Evolutionary conservation across 768 basidiomycete species (phyloP).

Genomic region (Xerocomellus chrysenteron): DNA sequence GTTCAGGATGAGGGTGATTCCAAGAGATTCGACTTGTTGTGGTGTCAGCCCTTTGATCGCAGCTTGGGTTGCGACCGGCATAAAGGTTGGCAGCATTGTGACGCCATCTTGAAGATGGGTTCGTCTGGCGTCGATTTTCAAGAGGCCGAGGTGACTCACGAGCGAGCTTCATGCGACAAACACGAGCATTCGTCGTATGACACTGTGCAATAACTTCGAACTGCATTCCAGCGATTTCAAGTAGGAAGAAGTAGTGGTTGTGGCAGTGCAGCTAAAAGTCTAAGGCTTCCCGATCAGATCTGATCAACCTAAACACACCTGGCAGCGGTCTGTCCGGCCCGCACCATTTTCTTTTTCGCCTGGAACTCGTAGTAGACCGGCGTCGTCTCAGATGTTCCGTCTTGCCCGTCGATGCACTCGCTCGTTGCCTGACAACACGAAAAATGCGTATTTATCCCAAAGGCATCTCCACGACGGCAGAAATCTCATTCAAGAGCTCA

Average conservation of each 20-base stretch:
- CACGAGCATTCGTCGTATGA: conserved; percentile 76
- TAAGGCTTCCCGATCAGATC: conserved; percentile 5
- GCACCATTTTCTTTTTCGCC: background rate
- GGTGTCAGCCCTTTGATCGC: conserved; percentile 90
- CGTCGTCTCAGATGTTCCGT: conserved; percentile 20
- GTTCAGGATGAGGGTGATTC: conserved; percentile 81
- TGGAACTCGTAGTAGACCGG: too few species aligned
- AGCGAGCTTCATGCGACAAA: conserved; percentile 79
- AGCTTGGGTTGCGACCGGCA: conserved; percentile 92
- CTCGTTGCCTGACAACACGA: background rate
- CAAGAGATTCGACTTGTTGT: conserved; percentile 79
- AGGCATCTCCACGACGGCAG: conserved; percentile 21
- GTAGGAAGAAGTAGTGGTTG: background rate
- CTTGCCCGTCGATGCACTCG: conserved; percentile 19
- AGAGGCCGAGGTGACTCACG: conserved; percentile 46
- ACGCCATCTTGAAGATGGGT: conserved; percentile 55
- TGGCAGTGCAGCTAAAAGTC: conserved; percentile 14
- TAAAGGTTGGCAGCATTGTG: conserved; percentile 86
- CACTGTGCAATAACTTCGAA: conserved; percentile 84
- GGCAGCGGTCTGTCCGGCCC: conserved; percentile 18
- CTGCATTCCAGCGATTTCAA: conserved; percentile 48
- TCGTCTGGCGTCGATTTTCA: conserved; percentile 1
- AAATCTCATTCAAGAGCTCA: conserved; percentile 35
- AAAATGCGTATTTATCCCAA: background rate
- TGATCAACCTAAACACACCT: background rate